Conservation (phyloP, 768 basidiomycete species). For the Hygrophorus pudorinus region DNA sequence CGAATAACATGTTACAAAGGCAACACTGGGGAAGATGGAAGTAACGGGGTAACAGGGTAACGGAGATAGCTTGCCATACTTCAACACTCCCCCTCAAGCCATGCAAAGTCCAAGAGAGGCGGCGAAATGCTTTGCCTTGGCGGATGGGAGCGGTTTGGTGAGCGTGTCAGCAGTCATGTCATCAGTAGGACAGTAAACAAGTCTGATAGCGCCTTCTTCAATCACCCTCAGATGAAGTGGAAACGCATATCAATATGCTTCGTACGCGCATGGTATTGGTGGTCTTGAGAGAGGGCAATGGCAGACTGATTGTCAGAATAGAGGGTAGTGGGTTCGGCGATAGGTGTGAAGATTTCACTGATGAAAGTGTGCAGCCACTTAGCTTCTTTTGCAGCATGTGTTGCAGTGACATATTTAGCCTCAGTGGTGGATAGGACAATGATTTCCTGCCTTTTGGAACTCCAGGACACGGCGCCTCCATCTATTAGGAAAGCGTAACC, state of each 20-base stretch:
- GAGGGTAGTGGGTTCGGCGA: slow-evolving; percentile 5
- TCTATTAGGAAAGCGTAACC: slow-evolving; percentile 21
- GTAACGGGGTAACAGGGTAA: too few relatives aligned
- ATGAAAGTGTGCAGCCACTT: slow-evolving; percentile 19
- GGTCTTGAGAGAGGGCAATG: slow-evolving; percentile 16
- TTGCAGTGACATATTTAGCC: slow-evolving; percentile 12
- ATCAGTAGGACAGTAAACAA: slow-evolving; percentile 13
- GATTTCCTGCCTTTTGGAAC: slow-evolving; percentile 15
- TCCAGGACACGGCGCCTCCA: slow-evolving; percentile 20
- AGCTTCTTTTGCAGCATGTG: slow-evolving; percentile 12
- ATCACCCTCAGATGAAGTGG: slow-evolving; percentile 19
- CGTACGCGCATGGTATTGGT: slow-evolving; percentile 18
- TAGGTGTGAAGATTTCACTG: slow-evolving; percentile 9
- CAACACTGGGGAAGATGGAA: too few relatives aligned
- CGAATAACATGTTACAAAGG: too few relatives aligned
- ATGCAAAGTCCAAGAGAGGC: background rate
- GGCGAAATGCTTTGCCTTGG: slow-evolving; percentile 6
- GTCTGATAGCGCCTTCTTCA: slow-evolving; percentile 4
- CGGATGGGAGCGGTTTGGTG: slow-evolving; percentile 14
- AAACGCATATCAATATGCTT: slow-evolving; percentile 27
- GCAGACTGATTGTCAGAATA: slow-evolving; percentile 15
- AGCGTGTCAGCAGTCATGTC: slow-evolving; percentile 21
- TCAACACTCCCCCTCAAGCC: slow-evolving; percentile 7
- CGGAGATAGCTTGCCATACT: too few relatives aligned
- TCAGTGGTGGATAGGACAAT: slow-evolving; percentile 11